A percentile compares a stretch with the other conserved stretches of the same genome.
These are phyloP conservation scores for Arachis stenosperma DNA, from an alignment of 306 rosid genomes.

Conservation along the genomic window DNA sequence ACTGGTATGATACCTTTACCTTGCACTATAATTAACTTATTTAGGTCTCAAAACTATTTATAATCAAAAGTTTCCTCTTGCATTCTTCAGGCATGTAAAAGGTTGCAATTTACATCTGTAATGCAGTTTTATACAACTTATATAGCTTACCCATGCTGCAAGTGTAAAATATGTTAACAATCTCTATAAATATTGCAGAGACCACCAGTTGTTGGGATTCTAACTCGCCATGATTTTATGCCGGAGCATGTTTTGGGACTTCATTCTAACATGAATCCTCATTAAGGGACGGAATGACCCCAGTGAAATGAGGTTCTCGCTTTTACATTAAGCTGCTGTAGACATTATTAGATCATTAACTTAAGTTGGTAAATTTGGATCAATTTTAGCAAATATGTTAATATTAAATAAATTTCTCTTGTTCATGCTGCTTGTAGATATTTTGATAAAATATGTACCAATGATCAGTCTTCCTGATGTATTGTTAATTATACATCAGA, in stretches of 20 bases:
- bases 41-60: neutral
- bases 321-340: conserved; percentile 14
- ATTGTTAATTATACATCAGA: no score
- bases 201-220: conserved; percentile 83
- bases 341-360: neutral
- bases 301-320: conserved; percentile 22
- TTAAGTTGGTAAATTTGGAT: no score
- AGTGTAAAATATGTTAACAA: conserved; percentile 24
- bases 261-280: conserved; percentile 59
- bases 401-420: no score
- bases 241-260: conserved; percentile 82
- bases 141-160: conserved; percentile 24
- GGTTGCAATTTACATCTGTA: neutral
- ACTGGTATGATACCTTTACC: conserved; percentile 55
- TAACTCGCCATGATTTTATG: conserved; percentile 92
- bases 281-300: conserved; percentile 42
- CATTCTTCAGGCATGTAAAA: conserved; percentile 6
- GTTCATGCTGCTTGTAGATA: no score
- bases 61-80: conserved; percentile 2
- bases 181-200: conserved; percentile 61
- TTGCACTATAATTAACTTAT: neutral
- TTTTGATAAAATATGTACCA: no score
- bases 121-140: conserved; percentile 6
- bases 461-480: no score
- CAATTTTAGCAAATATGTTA: no score